Evolutionary conservation across 2,329 filamentous ascomycete genomes (phyloP), one percentile per base, ranked within the genome.

Genomic region (Fusarium sp.): DNA sequence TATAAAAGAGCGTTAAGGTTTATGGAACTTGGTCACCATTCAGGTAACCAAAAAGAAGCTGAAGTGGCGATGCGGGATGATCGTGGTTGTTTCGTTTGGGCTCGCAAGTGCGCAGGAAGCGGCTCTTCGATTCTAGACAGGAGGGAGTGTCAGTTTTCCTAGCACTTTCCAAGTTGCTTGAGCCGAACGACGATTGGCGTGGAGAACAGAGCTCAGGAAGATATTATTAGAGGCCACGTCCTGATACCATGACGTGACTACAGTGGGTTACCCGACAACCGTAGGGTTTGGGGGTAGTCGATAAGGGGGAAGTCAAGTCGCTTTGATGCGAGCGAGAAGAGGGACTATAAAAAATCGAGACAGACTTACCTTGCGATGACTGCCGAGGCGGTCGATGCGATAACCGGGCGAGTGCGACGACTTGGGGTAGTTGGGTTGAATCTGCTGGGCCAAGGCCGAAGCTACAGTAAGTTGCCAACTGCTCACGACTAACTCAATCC

Each of bases 181-280:
- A 53, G 23, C 39, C 31, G 24, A 28, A 38, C 23, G 23, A 44
- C 35, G 48, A 48, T 50, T 46, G 41, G 42, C 33, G 28, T 49
- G n/a, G 26, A 20, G 47, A 41, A 26, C 13, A 46, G 23, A 57
- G 38, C 38, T 46, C 29, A 43, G 58, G 48, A 70, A 66, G 59
- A 53, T 41, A 39, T 56, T 48, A 48, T 54, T 43, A 59, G 49
- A 75, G 63, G 67, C 67, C 72, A 63, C 68, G 64, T 66, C 55
- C 50, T 42, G 66, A 48, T 57, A 29, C 42, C 71, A 75, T 74
- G 71, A 71, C 64, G 64, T 74, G 72, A 74, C 63, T 57, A 57
- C 31, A 39, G 55, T 65, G 63, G 53, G 39, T 50, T 71, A 47
- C 48, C 65, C 48, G 47, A 68, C 43, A 61, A 56, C 48, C 63